Evolutionary conservation across 2,329 filamentous ascomycete genomes (phyloP).

Genomic region (Grosmannia huntii): DNA sequence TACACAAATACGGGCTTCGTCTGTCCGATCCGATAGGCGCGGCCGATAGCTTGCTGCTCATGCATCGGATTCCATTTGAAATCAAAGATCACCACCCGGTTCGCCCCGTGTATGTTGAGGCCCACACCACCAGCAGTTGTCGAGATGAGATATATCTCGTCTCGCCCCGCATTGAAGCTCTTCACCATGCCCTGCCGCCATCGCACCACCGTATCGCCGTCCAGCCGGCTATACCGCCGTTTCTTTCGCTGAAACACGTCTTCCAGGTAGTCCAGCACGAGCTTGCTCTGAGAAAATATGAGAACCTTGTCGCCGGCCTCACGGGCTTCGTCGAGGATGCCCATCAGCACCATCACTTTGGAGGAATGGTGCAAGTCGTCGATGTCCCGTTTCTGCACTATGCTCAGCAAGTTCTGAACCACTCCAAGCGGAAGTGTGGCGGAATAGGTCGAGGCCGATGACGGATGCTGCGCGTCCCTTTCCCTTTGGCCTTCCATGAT

Average conservation of each 20-base stretch:
- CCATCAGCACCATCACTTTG: slow-evolving; percentile 54
- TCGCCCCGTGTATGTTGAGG: slow-evolving; percentile 73
- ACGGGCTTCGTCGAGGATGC: slow-evolving; percentile 56
- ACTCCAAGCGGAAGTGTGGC: slow-evolving; percentile 17
- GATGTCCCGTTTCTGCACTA: slow-evolving; percentile 26
- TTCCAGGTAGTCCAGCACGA: slow-evolving; percentile 57
- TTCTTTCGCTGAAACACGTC: slow-evolving; percentile 35
- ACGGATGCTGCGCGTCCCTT: neutral
- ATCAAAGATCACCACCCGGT: slow-evolving; percentile 78
- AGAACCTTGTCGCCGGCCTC: slow-evolving; percentile 58
- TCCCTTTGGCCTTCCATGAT: neutral
- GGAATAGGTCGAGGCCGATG: neutral
- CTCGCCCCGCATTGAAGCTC: slow-evolving; percentile 48
- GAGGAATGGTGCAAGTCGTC: slow-evolving; percentile 44
- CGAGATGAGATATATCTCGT: slow-evolving; percentile 64
- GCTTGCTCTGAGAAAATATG: slow-evolving; percentile 64
- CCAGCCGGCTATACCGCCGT: slow-evolving; percentile 45
- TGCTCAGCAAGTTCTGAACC: slow-evolving; percentile 19
- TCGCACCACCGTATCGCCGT: slow-evolving; percentile 47
- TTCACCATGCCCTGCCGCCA: slow-evolving; percentile 52
- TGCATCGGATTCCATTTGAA: slow-evolving; percentile 67
- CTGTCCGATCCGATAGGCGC: slow-evolving; percentile 79
- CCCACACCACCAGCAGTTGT: slow-evolving; percentile 73
- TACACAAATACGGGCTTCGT: slow-evolving; percentile 73
- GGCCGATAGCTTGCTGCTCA: slow-evolving; percentile 78